A percentile compares a stretch with the other conserved stretches of the same genome.
Evolutionary conservation across 177 flowering plant genomes (phyloP).

Genomic region (Telopea speciosissima): DNA sequence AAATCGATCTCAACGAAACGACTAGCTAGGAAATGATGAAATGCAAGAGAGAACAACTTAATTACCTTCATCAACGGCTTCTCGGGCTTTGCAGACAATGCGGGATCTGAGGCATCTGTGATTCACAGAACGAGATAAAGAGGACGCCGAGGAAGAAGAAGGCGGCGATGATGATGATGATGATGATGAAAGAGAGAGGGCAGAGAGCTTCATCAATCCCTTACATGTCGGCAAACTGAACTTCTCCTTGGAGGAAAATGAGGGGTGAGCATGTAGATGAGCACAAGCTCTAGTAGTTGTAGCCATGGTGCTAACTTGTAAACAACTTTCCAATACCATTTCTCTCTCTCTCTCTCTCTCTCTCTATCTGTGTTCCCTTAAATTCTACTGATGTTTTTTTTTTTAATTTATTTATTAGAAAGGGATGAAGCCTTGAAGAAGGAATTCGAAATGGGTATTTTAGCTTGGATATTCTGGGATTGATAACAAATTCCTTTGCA

Average conservation of each 20-base stretch:
- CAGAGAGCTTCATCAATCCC: constrained; percentile 30
- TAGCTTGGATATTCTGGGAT: neutral
- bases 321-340: constrained; percentile 48
- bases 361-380: no score
- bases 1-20: neutral
- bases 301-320: constrained; percentile 41
- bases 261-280: constrained; percentile 20
- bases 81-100: constrained; percentile 51
- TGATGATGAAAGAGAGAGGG: constrained; percentile 1
- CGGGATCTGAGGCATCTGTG: constrained; percentile 16
- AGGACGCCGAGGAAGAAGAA: constrained; percentile 16
- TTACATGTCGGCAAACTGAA: constrained; percentile 29
- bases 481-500: neutral
- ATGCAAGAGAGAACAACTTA: neutral
- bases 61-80: constrained; percentile 47
- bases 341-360: no score
- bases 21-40: no score
- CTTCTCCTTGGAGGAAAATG: constrained; percentile 25
- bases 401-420: neutral
- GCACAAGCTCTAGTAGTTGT: constrained; percentile 27
- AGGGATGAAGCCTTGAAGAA: neutral
- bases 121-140: constrained; percentile 15
- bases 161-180: constrained; percentile 20
- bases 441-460: constrained; percentile 2
- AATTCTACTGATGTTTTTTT: neutral